Conservation (phyloP, 148 eudicot species). For the Rhododendron molle region DNA sequence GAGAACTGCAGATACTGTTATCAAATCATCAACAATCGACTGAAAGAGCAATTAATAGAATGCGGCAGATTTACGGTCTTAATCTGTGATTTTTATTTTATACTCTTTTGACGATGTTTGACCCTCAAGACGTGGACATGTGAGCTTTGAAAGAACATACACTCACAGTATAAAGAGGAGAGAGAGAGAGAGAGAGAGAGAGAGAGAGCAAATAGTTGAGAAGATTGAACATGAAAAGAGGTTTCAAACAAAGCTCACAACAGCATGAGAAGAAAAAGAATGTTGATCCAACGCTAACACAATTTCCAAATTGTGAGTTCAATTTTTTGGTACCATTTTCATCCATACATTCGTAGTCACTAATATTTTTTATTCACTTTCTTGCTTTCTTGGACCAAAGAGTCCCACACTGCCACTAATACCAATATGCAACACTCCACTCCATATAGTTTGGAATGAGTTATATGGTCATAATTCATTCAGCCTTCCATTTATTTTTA, state of each 20-base stretch:
- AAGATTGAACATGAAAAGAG: too few relatives aligned
- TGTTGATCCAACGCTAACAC: background rate
- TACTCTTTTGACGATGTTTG: background rate
- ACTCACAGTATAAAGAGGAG: background rate
- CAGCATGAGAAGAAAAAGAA: too few relatives aligned
- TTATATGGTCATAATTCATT: background rate
- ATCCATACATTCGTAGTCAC: background rate
- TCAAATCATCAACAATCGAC: background rate
- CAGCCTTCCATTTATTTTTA: background rate
- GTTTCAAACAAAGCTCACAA: too few relatives aligned
- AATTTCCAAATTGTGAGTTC: background rate
- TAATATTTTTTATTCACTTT: background rate
- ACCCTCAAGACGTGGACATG: background rate
- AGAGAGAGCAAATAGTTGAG: too few relatives aligned
- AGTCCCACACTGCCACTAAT: background rate
- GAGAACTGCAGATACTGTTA: background rate
- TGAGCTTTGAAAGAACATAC: too few relatives aligned
- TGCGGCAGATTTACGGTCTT: background rate
- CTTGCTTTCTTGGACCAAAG: background rate
- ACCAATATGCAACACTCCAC: background rate
- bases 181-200: too few relatives aligned
- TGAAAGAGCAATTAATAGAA: background rate
- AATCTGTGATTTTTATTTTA: background rate
- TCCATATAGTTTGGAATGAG: background rate
- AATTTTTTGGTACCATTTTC: background rate